A percentile compares a stretch with the other conserved stretches of the same genome.
phyloP scores from a whole-genome alignment of 768 basidiomycete genomes.

The Gautieria morchelliformis region DNA sequence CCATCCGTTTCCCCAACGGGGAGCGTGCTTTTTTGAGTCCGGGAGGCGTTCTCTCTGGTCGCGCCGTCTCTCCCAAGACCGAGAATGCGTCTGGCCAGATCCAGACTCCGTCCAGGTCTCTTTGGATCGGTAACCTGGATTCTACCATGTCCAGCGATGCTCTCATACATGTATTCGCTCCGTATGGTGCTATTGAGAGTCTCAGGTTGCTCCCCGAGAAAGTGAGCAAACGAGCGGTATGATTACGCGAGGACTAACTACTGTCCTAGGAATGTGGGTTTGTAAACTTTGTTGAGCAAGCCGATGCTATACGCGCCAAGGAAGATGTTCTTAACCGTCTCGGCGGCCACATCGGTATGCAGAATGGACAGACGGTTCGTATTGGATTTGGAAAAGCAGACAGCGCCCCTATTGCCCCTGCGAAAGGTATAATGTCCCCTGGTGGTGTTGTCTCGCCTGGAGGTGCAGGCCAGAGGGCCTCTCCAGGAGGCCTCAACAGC shows the following conservation, averaged over 20 bases:
- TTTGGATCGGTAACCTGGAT: constrained; percentile 99
- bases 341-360: constrained; percentile 89
- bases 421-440: constrained; percentile 67
- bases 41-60: constrained; percentile 50
- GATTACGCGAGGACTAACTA: constrained; percentile 1
- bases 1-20: constrained; percentile 64
- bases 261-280: constrained; percentile 85
- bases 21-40: constrained; percentile 50
- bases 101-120: constrained; percentile 88
- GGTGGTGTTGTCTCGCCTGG: constrained; percentile 37
- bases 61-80: constrained; percentile 76
- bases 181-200: constrained; percentile 96
- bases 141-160: constrained; percentile 91
- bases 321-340: constrained; percentile 95
- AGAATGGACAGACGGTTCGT: constrained; percentile 91
- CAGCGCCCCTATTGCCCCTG: constrained; percentile 85
- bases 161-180: constrained; percentile 89
- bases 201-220: constrained; percentile 93
- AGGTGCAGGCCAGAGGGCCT: constrained; percentile 5
- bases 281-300: constrained; percentile 94
- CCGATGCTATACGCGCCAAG: constrained; percentile 94
- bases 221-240: constrained; percentile 34
- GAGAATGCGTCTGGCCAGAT: constrained; percentile 63
- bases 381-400: constrained; percentile 99
- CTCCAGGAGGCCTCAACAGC: constrained; percentile 18